Conservation (phyloP, 768 basidiomycete genomes). For the Podaxis sp. region DNA sequence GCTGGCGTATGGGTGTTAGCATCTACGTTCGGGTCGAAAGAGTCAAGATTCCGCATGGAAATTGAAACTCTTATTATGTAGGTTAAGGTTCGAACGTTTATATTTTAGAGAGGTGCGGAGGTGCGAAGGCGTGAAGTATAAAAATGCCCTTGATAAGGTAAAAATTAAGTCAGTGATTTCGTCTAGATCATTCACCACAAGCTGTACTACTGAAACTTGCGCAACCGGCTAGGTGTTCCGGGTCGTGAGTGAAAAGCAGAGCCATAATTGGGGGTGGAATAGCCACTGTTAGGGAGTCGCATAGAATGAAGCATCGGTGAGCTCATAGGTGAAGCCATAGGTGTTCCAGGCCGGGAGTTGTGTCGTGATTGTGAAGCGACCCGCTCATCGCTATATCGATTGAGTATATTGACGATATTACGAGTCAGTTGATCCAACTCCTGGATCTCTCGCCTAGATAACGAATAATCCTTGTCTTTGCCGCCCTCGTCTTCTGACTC, state of each 20-base stretch:
- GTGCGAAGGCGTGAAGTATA: background rate
- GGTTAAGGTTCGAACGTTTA: background rate
- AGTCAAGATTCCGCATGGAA: background rate
- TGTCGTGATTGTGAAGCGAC: conserved; percentile 49
- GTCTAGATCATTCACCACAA: background rate
- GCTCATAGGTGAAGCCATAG: conserved; percentile 32
- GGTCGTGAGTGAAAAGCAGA: conserved; percentile 46
- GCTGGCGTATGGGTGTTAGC: background rate
- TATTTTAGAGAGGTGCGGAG: background rate
- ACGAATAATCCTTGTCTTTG: conserved; percentile 40
- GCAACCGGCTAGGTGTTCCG: conserved; percentile 56
- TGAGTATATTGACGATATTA: conserved; percentile 69
- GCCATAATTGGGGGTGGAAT: conserved; percentile 45
- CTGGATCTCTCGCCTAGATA: conserved; percentile 65
- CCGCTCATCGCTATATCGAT: conserved; percentile 67
- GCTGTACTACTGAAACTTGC: conserved; percentile 24
- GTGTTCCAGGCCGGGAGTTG: conserved; percentile 66
- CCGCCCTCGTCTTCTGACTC: conserved; percentile 60
- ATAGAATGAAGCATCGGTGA: conserved; percentile 40
- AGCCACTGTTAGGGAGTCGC: conserved; percentile 44
- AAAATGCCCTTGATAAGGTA: background rate
- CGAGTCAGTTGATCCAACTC: conserved; percentile 74
- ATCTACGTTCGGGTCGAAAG: background rate
- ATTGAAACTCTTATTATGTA: background rate
- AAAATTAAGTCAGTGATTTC: conserved; percentile 4